Conservation (phyloP, 305 asterid species). For the Fraxinus albicans region DNA sequence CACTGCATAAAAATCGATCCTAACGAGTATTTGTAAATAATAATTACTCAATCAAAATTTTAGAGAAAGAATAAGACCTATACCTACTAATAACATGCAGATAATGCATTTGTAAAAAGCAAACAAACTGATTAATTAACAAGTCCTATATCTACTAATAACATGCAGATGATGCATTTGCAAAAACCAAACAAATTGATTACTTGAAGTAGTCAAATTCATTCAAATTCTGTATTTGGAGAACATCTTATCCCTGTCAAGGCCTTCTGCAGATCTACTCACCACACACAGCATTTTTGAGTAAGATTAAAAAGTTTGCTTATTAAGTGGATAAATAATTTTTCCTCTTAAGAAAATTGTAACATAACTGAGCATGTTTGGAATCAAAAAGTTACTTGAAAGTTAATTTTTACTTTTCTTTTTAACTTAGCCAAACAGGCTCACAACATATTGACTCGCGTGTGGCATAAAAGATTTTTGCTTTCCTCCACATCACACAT, state of each 20-base stretch:
- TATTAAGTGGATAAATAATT: neutral
- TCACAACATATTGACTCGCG: neutral
- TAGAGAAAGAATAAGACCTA: neutral
- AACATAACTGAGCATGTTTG: neutral
- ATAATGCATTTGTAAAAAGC: neutral
- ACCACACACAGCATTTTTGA: neutral
- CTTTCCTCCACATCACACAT: neutral
- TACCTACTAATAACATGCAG: neutral
- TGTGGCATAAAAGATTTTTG: neutral
- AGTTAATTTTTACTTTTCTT: neutral
- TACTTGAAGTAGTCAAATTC: neutral
- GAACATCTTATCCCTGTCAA: neutral
- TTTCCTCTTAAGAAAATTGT: neutral
- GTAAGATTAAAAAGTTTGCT: neutral
- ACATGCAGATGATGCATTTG: neutral
- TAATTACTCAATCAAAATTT: neutral
- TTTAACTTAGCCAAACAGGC: neutral
- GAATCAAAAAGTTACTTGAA: neutral
- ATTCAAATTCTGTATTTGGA: neutral
- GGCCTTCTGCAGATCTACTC: neutral
- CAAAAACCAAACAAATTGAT: neutral
- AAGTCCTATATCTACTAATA: neutral
- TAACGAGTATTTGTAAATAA: constrained; percentile 3
- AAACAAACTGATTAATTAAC: neutral
- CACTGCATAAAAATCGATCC: constrained; percentile 3